Percentiles rank a stretch among this genome's conserved stretches.
phyloP scores from a whole-genome alignment of 2,329 filamentous ascomycete species.

The Sporothrix brasiliensis region DNA sequence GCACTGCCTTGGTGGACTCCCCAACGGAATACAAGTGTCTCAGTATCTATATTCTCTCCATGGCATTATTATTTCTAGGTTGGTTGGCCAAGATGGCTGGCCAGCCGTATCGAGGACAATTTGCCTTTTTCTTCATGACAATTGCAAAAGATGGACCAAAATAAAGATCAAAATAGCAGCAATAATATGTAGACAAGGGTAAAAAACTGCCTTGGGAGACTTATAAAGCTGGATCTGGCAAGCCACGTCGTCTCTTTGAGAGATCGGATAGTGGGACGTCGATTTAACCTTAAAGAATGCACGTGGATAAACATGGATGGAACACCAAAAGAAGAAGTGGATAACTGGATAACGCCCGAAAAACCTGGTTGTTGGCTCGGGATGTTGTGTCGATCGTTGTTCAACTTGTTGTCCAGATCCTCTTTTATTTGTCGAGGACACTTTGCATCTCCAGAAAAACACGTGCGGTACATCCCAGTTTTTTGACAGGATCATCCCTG shows the following conservation, averaged over 20 bases:
- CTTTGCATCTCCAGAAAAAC: constrained; percentile 14
- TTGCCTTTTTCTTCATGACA: no score
- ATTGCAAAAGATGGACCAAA: no score
- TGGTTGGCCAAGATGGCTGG: background rate
- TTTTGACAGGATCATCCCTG: background rate
- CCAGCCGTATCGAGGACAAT: no score
- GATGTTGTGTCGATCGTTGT: constrained; percentile 14
- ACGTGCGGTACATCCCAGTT: background rate
- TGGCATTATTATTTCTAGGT: background rate
- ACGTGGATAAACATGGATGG: background rate
- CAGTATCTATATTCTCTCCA: background rate
- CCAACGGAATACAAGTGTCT: background rate
- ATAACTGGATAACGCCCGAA: background rate
- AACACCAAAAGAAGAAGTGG: background rate
- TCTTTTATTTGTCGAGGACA: no score
- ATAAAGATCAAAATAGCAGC: no score
- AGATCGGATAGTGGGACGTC: background rate
- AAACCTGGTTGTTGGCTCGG: constrained; percentile 6
- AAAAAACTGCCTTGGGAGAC: no score
- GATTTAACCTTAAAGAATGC: background rate
- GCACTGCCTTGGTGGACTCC: background rate
- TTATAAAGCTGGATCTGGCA: no score
- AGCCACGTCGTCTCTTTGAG: no score
- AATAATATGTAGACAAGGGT: no score
- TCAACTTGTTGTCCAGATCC: background rate